These are phyloP conservation scores for Aureobasidium sp. DNA, from an alignment of 2,329 filamentous ascomycete species.

Conservation along the genomic window DNA sequence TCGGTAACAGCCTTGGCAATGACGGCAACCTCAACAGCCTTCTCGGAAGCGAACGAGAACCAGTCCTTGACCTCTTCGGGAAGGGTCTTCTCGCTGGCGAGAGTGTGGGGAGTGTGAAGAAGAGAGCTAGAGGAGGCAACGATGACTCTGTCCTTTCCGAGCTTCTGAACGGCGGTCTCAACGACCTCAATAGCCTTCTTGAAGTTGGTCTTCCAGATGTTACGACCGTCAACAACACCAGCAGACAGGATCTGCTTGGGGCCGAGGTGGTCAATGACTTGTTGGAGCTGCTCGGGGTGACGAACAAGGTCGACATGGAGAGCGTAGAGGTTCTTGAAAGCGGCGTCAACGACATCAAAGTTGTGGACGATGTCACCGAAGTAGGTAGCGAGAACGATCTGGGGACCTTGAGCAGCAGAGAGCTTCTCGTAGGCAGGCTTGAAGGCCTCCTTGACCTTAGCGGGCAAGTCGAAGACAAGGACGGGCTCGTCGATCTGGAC, in stretches of 20 bases:
- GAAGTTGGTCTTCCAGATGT: conserved; percentile 99
- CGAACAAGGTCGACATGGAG: conserved; percentile 95
- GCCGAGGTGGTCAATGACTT: conserved; percentile 74
- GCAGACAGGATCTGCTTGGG: conserved; percentile 84
- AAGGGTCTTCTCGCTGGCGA: conserved; percentile 97
- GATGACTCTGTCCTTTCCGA: conserved; percentile 95
- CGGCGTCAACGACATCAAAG: conserved; percentile 72
- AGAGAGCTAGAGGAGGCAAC: conserved; percentile 96
- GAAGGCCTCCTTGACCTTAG: conserved; percentile 92
- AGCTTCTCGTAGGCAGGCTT: conserved; percentile 96
- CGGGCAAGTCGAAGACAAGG: conserved; percentile 86
- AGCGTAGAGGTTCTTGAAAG: conserved; percentile 65
- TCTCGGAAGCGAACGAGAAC: conserved; percentile 98
- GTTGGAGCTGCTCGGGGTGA: conserved; percentile 93
- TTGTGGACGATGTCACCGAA: conserved; percentile 99
- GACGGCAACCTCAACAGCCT: conserved; percentile 80
- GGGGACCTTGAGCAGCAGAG: conserved; percentile 66
- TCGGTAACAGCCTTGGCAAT: conserved; percentile 97
- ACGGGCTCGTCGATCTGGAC: conserved; percentile 98
- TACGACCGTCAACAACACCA: conserved; percentile 96
- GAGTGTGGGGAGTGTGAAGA: conserved; percentile 96
- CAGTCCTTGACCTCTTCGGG: conserved; percentile 88
- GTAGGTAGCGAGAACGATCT: conserved; percentile 90
- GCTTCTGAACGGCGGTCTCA: conserved; percentile 85
- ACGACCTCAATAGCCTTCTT: conserved; percentile 87